Evolutionary conservation across 108 stramenopile species (phyloP).

Genomic region (Bacterosira constricta): DNA sequence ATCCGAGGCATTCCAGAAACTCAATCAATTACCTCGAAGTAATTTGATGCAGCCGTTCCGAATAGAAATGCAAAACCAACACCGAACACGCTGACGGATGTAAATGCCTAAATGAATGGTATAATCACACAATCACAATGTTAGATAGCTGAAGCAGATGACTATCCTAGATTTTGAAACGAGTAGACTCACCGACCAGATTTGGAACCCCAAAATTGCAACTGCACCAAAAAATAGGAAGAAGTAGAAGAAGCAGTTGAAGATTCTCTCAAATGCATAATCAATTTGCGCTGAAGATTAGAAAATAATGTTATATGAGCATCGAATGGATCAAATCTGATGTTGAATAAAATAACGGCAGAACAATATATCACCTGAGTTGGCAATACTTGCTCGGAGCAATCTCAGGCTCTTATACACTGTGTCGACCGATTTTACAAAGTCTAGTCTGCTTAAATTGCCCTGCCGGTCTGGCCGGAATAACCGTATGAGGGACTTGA

Average conservation of each 20-base stretch:
- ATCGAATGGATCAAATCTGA: conserved; percentile 1
- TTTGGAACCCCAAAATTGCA: conserved; percentile 42
- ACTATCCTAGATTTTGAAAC: too few species aligned
- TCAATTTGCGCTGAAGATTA: conserved; percentile 69
- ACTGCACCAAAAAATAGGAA: conserved; percentile 46
- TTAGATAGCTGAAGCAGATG: not conserved
- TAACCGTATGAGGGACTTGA: conserved; percentile 57
- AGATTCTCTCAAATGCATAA: conserved; percentile 64
- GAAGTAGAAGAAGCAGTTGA: conserved; percentile 64
- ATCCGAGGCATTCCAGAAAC: not conserved
- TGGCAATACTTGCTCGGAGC: conserved; percentile 63
- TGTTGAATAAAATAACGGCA: not conserved
- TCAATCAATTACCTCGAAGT: conserved; percentile 46
- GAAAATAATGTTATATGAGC: too few species aligned
- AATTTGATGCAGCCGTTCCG: conserved; percentile 61
- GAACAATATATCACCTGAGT: conserved; percentile 26
- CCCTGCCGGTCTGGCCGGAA: conserved; percentile 71
- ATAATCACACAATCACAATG: not conserved
- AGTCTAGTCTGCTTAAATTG: conserved; percentile 61
- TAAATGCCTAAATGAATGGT: conserved; percentile 20
- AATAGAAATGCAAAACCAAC: conserved; percentile 58
- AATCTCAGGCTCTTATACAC: conserved; percentile 71
- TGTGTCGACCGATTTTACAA: conserved; percentile 63
- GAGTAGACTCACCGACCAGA: conserved; percentile 30
- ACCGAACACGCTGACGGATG: conserved; percentile 50